Conservation (phyloP, 2,329 filamentous ascomycete species). For the Exserohilum rostratum region DNA sequence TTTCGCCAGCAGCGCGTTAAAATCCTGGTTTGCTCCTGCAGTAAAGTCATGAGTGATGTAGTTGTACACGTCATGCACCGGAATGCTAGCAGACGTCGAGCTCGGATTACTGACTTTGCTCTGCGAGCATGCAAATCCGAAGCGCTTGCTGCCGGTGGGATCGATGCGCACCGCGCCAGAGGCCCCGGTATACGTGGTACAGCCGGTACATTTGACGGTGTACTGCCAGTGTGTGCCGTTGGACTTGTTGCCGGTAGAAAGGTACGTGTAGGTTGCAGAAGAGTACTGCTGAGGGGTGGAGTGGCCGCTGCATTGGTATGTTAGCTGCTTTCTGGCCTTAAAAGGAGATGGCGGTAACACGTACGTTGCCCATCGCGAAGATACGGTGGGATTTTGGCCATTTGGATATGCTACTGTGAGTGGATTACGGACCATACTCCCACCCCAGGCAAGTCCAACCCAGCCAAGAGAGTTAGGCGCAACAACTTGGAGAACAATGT, state of each 20-base stretch:
- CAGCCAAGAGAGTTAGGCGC: slow-evolving; percentile 36
- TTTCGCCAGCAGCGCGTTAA: slow-evolving; percentile 25
- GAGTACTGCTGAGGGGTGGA: slow-evolving; percentile 30
- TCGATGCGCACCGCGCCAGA: slow-evolving; percentile 25
- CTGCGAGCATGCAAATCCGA: slow-evolving; percentile 34
- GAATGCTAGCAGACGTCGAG: slow-evolving; percentile 29
- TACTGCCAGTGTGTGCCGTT: slow-evolving; percentile 43
- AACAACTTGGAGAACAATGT: slow-evolving; percentile 38
- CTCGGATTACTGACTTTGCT: slow-evolving; percentile 28
- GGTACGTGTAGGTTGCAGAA: slow-evolving; percentile 30
- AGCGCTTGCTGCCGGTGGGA: slow-evolving; percentile 24
- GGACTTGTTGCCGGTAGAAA: slow-evolving; percentile 33
- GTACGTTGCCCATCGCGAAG: slow-evolving; percentile 42
- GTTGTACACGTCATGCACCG: slow-evolving; percentile 37
- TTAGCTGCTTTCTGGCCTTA: not conserved
- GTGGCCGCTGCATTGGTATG: slow-evolving; percentile 22
- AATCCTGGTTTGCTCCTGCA: slow-evolving; percentile 32
- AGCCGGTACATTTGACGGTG: slow-evolving; percentile 40
- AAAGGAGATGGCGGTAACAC: not conserved
- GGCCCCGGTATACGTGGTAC: slow-evolving; percentile 30
- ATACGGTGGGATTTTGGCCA: slow-evolving; percentile 31
- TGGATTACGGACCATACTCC: slow-evolving; percentile 41
- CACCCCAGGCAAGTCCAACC: slow-evolving; percentile 41
- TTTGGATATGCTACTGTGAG: slow-evolving; percentile 40
- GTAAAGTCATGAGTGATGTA: slow-evolving; percentile 40